Percentiles rank a stretch among this genome's conserved stretches.
Evolutionary conservation across 495 filamentous ascomycete genomes (phyloP).

Genomic region (Tuber umbilicatum): DNA sequence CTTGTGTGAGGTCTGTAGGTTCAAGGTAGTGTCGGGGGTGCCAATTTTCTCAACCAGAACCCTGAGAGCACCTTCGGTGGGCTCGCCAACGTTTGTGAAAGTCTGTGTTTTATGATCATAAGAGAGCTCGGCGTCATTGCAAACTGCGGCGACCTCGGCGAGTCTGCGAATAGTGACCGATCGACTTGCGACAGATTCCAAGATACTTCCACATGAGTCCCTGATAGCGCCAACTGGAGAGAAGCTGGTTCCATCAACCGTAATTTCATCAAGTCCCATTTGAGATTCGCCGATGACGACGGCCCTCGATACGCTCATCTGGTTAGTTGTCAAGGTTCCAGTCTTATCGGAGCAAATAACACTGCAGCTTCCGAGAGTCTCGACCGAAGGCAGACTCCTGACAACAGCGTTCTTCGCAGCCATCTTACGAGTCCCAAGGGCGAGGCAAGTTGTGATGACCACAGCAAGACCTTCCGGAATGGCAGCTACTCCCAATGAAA

Average conservation of each 20-base stretch:
- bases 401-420: conserved; percentile 97
- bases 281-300: conserved; percentile 71
- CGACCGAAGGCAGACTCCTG: conserved; percentile 88
- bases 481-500: conserved; percentile 94
- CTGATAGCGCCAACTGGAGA: conserved; percentile 69
- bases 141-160: conserved; percentile 78
- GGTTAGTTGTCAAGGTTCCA: conserved; percentile 95
- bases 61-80: conserved; percentile 89
- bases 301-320: conserved; percentile 96
- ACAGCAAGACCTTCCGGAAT: conserved; percentile 97
- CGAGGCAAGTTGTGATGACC: conserved; percentile 94
- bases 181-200: conserved; percentile 63
- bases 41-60: conserved; percentile 94
- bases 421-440: conserved; percentile 95
- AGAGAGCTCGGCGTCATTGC: conserved; percentile 80
- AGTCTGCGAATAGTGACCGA: conserved; percentile 76
- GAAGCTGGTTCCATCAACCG: conserved; percentile 91
- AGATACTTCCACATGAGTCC: conserved; percentile 56
- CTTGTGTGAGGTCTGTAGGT: conserved; percentile 49
- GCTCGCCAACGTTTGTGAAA: conserved; percentile 85
- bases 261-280: conserved; percentile 72
- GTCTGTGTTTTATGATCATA: conserved; percentile 66
- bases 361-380: conserved; percentile 97
- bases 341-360: conserved; percentile 99
- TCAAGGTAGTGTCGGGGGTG: conserved; percentile 53